Base-by-base conservation (phyloP, 129 eudicot genomes). In the Tagetes patula region DNA sequence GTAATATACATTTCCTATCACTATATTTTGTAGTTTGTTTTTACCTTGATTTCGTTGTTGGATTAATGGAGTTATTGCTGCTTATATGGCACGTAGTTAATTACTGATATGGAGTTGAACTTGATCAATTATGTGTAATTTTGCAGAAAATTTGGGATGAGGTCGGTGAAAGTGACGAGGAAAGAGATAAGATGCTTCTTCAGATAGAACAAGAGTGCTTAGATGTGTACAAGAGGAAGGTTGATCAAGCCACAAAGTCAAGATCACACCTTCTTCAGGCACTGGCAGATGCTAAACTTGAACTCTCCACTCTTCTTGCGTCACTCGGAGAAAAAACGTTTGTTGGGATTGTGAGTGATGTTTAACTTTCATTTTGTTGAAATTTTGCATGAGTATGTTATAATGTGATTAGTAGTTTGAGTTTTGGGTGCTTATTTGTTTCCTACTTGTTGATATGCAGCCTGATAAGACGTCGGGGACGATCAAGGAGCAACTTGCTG, bases 121-220 rank as follows among this genome's bases (percentile, higher is more conserved):
- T 30, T 20, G 27, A 20, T 20, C 27, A 20, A 20, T 20, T 27
- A 13, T 76, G 40, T 69, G 79, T 70, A 33, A 8, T 66, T 1
- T 72, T 85, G 78, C 90, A 94, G 98, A 90, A 83, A 94, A 94
- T 90, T 64, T 94, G 98, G 98, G 98, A 90, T 56, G 98, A 93
- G 73, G 96, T 93, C 34, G 98, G 98, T 74, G 98, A 94, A 77
- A 90, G 78, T 54, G 98, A 94, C 13, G 96, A 88, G 20, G 97
- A 86, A 69, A 79, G 97, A 67, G 98, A 94, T 80, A 86, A 86
- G 85, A 94, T 94, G 97, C 97, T 94, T 73, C 85, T 94, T 76
- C 95, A 90, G 82, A 76, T 94, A 43, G 96, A 90, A 61, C 87
- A 85, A 70, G 95, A 90, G 66, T 90, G 96, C 75, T 86, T 90